phyloP scores from a whole-genome alignment of 2,329 filamentous ascomycete species.

The Didymosphaeria variabile region DNA sequence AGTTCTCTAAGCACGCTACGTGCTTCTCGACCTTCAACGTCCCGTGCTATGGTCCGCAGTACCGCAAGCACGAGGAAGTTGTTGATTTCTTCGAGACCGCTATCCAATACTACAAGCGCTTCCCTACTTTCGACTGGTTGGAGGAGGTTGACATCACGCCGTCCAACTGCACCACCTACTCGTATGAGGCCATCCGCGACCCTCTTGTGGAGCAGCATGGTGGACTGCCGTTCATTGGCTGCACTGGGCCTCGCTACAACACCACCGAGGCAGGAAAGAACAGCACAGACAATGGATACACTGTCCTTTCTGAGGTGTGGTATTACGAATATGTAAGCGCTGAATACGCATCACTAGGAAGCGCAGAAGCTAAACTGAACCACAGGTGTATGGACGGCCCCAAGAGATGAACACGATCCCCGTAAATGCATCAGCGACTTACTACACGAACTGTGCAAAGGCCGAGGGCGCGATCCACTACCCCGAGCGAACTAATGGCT shows the following conservation, averaged over 20 bases:
- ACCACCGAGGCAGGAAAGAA: constrained; percentile 65
- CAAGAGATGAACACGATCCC: constrained; percentile 62
- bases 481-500: constrained; percentile 59
- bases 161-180: constrained; percentile 67
- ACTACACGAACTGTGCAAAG: constrained; percentile 64
- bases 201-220: constrained; percentile 63
- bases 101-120: constrained; percentile 64
- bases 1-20: constrained; percentile 74
- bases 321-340: constrained; percentile 69
- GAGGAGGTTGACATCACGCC: constrained; percentile 63
- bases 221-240: constrained; percentile 68
- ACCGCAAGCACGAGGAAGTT: constrained; percentile 66
- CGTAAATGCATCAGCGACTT: constrained; percentile 58
- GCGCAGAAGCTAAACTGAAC: constrained; percentile 8
- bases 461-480: constrained; percentile 64
- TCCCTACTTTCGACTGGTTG: constrained; percentile 71
- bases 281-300: constrained; percentile 64
- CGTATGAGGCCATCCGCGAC: constrained; percentile 61
- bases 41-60: constrained; percentile 70
- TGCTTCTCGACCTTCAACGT: constrained; percentile 73
- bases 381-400: constrained; percentile 59
- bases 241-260: constrained; percentile 68
- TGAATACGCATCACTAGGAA: background rate
- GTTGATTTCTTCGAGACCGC: constrained; percentile 71
- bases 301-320: constrained; percentile 70